Percentiles rank a stretch among this genome's conserved stretches.
These are phyloP conservation scores for Sphenostylis stenocarpa DNA, from an alignment of 306 rosid genomes.

Conservation along the genomic window DNA sequence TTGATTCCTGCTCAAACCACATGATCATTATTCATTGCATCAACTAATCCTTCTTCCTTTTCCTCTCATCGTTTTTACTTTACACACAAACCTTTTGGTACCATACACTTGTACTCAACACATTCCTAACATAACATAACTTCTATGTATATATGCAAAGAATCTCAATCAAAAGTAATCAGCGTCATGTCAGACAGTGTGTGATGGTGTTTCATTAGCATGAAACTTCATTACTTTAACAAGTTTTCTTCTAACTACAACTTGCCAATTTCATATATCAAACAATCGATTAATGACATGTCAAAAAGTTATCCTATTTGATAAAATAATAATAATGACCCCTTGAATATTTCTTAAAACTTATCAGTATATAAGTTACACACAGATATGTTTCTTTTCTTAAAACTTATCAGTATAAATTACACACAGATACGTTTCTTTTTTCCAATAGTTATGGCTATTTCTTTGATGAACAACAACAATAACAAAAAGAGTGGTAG, in stretches of 20 bases:
- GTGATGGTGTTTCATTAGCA: constrained; percentile 8
- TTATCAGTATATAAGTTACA: no score
- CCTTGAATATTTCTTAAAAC: neutral
- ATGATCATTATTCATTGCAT: constrained; percentile 48
- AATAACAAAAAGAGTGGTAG: no score
- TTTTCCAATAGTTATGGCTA: no score
- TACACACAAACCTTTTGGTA: neutral
- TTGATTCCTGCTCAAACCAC: constrained; percentile 44
- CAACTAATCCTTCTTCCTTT: constrained; percentile 34
- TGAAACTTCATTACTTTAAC: neutral
- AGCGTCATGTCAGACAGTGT: constrained; percentile 4
- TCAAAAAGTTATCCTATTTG: neutral
- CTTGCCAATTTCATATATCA: neutral
- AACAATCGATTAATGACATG: neutral
- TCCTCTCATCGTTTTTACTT: constrained; percentile 24
- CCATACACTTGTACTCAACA: neutral
- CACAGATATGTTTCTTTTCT: no score
- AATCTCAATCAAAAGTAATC: constrained; percentile 2
- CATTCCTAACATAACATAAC: neutral
- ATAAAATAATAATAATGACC: neutral
- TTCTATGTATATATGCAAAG: neutral
- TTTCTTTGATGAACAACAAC: no score
- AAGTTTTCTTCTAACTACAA: neutral
- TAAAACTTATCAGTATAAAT: no score
- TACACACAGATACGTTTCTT: no score